Conservation (phyloP, 1,139 yeast species). For the Insectozyma bohioensis region DNA sequence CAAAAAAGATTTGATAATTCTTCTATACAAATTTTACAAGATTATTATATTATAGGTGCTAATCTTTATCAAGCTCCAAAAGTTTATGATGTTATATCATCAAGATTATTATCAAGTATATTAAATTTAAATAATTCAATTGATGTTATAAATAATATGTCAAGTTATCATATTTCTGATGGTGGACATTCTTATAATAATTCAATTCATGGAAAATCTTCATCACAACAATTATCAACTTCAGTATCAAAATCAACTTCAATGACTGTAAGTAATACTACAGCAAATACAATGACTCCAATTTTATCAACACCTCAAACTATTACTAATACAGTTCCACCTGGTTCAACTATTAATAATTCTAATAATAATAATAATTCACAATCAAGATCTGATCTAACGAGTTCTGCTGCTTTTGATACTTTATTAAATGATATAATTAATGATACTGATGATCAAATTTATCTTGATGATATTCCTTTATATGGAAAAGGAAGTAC, state of each 20-base stretch:
- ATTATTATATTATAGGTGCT: conserved; percentile 87
- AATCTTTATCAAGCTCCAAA: conserved; percentile 89
- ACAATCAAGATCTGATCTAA: conserved; percentile 17
- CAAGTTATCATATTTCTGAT: conserved; percentile 35
- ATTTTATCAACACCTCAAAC: conserved; percentile 23
- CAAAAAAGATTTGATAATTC: conserved; percentile 57
- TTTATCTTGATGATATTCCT: conserved; percentile 40
- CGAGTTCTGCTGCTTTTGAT: conserved; percentile 34
- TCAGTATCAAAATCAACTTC: conserved; percentile 12
- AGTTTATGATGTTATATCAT: conserved; percentile 38
- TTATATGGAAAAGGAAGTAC: conserved; percentile 42
- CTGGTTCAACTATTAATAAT: no score
- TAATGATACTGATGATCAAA: conserved; percentile 18
- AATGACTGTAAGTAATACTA: conserved; percentile 13
- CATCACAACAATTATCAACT: conserved; percentile 8
- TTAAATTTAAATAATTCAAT: conserved; percentile 38
- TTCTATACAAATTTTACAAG: conserved; percentile 54
- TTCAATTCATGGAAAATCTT: conserved; percentile 12
- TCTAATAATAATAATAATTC: no score
- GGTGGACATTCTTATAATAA: conserved; percentile 35
- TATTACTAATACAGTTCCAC: conserved; percentile 2
- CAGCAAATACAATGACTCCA: conserved; percentile 20
- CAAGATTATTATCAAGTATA: conserved; percentile 39
- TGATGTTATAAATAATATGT: conserved; percentile 34
- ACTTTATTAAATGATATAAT: conserved; percentile 27